Percentiles rank a stretch among this genome's conserved stretches.
Conservation (phyloP, 345 rosid genomes). For the Gynandropsis gynandra region DNA sequence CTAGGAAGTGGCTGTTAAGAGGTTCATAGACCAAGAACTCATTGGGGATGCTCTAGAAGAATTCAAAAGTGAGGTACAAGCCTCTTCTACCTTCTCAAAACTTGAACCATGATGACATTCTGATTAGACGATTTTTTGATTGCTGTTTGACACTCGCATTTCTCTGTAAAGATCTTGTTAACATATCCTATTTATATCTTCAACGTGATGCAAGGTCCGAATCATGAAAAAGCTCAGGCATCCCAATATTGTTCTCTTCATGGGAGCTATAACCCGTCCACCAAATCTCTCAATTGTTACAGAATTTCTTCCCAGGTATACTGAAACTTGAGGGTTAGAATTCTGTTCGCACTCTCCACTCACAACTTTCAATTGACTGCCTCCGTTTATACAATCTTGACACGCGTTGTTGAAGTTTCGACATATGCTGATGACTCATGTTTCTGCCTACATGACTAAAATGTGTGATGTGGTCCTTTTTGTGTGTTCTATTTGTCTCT, state of each 20-base stretch:
- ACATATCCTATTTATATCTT: background rate
- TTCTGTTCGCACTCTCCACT: no score
- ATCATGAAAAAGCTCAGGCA: conserved; percentile 83
- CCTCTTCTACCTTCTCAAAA: conserved; percentile 7
- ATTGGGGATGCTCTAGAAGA: conserved; percentile 78
- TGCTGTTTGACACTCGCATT: conserved; percentile 2
- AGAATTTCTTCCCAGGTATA: conserved; percentile 88
- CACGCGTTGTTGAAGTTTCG: no score
- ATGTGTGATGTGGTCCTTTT: no score
- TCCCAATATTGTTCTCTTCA: conserved; percentile 98
- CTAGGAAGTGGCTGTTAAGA: conserved; percentile 95
- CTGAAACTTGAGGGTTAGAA: no score
- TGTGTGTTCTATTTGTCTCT: no score
- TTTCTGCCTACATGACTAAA: no score
- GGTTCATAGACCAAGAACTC: conserved; percentile 82
- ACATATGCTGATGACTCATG: no score
- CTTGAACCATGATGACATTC: no score
- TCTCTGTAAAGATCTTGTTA: conserved; percentile 3
- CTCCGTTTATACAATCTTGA: background rate
- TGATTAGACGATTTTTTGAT: background rate
- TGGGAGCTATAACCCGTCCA: conserved; percentile 95
- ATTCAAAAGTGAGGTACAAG: conserved; percentile 79
- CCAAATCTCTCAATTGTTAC: conserved; percentile 93
- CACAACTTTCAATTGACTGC: no score
- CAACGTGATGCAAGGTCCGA: conserved; percentile 42